Conservation (phyloP, 768 basidiomycete species). For the Dioszegia aurantiaca region DNA sequence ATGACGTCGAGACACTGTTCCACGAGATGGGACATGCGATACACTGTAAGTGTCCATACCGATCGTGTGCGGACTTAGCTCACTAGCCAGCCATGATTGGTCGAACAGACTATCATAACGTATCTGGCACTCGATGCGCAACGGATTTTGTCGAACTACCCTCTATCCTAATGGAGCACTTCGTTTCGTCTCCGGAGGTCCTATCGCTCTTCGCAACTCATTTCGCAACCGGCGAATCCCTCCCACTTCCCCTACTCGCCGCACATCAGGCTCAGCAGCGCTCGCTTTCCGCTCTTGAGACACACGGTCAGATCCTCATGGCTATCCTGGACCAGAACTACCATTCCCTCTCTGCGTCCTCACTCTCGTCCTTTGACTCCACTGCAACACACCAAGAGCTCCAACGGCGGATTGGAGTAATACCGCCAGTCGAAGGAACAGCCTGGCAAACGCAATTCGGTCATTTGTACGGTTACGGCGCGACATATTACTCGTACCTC, state of each 20-base stretch:
- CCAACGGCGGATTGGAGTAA: conserved; percentile 61
- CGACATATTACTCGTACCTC: conserved; percentile 95
- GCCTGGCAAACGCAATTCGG: conserved; percentile 95
- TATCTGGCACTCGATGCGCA: conserved; percentile 93
- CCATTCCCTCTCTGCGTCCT: conserved; percentile 62
- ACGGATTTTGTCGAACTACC: conserved; percentile 98
- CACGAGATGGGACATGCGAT: conserved; percentile 99
- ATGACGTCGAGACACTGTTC: conserved; percentile 88
- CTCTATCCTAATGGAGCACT: conserved; percentile 98
- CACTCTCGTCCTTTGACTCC: conserved; percentile 67
- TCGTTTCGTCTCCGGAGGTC: conserved; percentile 78
- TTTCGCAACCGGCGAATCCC: conserved; percentile 49
- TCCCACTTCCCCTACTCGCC: conserved; percentile 50
- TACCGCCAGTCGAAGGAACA: conserved; percentile 78
- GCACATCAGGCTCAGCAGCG: conserved; percentile 42
- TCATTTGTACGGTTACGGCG: conserved; percentile 92
- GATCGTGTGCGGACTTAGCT: conserved; percentile 3
- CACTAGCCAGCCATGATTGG: conserved; percentile 83
- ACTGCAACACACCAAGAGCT: conserved; percentile 65
- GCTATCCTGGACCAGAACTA: conserved; percentile 85
- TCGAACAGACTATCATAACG: conserved; percentile 94
- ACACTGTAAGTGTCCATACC: conserved; percentile 72
- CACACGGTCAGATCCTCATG: conserved; percentile 83
- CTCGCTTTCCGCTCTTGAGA: conserved; percentile 65
- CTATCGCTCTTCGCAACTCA: conserved; percentile 64